phyloP scores from a whole-genome alignment of 225 moss, liverwort and hornwort genomes.

The Rhytidiadelphus loreus region DNA sequence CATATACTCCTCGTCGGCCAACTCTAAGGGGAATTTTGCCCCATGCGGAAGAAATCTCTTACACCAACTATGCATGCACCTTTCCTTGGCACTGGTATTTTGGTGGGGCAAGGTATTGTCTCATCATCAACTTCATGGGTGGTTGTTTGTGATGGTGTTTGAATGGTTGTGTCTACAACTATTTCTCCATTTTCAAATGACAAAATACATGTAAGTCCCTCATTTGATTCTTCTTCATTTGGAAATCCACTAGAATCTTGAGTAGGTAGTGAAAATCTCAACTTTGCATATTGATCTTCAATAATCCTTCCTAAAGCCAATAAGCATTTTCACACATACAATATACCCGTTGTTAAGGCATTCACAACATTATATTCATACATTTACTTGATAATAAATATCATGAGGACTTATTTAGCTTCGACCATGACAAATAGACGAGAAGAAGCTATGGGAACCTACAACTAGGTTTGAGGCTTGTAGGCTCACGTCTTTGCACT shows the following conservation, averaged over 20 bases:
- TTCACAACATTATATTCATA: neutral
- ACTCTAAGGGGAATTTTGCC: no score
- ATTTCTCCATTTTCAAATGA: neutral
- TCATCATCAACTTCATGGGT: neutral
- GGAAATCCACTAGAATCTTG: neutral
- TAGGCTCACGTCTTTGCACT: no score
- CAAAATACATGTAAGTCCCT: neutral
- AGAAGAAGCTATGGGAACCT: neutral
- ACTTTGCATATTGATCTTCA: neutral
- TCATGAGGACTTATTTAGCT: neutral
- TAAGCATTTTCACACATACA: neutral
- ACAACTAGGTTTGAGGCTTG: no score
- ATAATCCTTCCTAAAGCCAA: neutral
- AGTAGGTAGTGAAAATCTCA: neutral
- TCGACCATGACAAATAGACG: accelerated
- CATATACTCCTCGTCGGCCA: no score
- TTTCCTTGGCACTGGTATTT: no score
- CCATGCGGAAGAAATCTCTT: no score
- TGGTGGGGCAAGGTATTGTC: accelerated
- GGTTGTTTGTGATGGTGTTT: neutral
- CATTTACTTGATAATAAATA: neutral
- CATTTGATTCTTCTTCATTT: no score
- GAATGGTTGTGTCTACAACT: neutral
- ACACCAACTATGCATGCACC: no score
- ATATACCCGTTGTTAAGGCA: neutral